Evolutionary conservation across 2,329 filamentous ascomycete species (phyloP).

Genomic region (Albifimbria verrucaria): DNA sequence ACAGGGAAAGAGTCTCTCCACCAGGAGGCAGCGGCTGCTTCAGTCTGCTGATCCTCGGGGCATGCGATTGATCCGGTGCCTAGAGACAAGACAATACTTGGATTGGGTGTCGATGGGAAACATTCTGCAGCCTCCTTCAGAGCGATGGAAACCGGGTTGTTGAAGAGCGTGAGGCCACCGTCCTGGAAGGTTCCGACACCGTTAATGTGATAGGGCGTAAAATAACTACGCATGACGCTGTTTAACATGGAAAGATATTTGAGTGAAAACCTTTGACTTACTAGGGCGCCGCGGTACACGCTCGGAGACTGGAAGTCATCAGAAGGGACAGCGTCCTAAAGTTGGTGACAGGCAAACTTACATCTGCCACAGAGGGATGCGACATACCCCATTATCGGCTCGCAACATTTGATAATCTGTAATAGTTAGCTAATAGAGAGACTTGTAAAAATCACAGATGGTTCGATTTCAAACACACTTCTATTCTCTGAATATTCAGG

Average conservation of each 20-base stretch:
- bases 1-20: not conserved
- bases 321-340: not conserved
- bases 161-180: slow-evolving; percentile 6
- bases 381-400: not conserved
- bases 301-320: not conserved
- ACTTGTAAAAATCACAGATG: not conserved
- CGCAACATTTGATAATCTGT: not conserved
- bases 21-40: not conserved
- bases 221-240: slow-evolving; percentile 5
- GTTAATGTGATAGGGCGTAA: slow-evolving; percentile 6
- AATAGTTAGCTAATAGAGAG: not conserved
- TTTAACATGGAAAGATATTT: not conserved
- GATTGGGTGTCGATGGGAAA: slow-evolving; percentile 3
- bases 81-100: slow-evolving; percentile 6
- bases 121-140: slow-evolving; percentile 6
- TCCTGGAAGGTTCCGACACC: slow-evolving; percentile 9
- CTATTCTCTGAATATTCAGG: not conserved
- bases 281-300: slow-evolving; percentile 7
- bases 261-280: not conserved
- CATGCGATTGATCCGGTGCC: slow-evolving; percentile 6
- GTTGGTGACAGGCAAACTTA: not conserved
- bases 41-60: not conserved
- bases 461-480: not conserved
- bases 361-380: not conserved
- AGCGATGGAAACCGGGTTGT: slow-evolving; percentile 8